Conservation (phyloP, 2,329 filamentous ascomycete genomes). For the Hypoxylon rubiginosum region DNA sequence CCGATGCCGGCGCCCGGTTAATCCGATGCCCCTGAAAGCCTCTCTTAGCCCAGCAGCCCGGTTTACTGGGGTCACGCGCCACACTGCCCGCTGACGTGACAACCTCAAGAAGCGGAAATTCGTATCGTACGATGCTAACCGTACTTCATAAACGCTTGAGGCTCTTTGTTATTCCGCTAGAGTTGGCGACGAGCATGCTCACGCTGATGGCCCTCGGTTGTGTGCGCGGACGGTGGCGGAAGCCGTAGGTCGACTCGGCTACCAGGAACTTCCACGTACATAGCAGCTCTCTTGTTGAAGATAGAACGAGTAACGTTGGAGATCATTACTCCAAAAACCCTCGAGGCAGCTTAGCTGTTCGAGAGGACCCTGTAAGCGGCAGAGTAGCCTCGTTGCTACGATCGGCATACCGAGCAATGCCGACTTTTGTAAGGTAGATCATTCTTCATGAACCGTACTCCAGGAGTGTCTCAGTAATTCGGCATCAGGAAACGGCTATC, state of each 20-base stretch:
- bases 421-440: neutral
- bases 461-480: neutral
- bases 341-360: neutral
- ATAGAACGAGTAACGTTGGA: neutral
- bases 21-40: neutral
- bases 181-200: neutral
- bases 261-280: neutral
- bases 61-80: neutral
- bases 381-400: neutral
- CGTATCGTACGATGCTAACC: neutral
- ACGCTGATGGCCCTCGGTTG: neutral
- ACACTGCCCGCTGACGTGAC: neutral
- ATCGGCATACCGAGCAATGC: neutral
- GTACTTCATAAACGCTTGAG: neutral
- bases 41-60: neutral
- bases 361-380: neutral
- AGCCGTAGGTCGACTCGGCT: neutral
- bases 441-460: neutral
- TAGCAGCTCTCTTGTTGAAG: neutral
- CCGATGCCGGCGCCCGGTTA: neutral
- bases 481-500: neutral
- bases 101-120: neutral
- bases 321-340: slow-evolving; percentile 3
- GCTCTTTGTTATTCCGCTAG: neutral
- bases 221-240: neutral